phyloP scores from a whole-genome alignment of 2,329 filamentous ascomycete genomes.

The Pestalotiopsis sp. region DNA sequence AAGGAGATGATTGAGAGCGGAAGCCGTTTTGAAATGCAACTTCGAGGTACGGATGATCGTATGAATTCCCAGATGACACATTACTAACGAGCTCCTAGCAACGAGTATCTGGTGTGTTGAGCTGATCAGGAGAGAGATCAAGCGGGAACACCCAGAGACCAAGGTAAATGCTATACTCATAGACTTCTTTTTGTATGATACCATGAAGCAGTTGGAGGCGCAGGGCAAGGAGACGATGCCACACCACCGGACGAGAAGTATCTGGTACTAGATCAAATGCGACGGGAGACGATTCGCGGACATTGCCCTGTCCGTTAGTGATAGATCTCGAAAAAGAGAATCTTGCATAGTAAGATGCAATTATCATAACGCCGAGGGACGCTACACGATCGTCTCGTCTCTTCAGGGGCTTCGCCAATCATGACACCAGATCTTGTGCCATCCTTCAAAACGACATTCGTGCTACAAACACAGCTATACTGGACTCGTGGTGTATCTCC shows the following conservation, averaged over 20 bases:
- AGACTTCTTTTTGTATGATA: conserved; percentile 96
- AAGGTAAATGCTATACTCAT: conserved; percentile 87
- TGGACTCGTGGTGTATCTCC: too few species aligned
- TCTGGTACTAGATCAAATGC: conserved; percentile 74
- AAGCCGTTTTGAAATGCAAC: conserved; percentile 79
- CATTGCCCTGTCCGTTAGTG: neutral
- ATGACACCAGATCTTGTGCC: too few species aligned
- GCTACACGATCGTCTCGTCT: too few species aligned
- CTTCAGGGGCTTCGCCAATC: too few species aligned
- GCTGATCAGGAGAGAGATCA: conserved; percentile 80
- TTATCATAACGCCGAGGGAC: too few species aligned
- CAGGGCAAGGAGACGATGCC: conserved; percentile 65
- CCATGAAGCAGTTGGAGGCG: conserved; percentile 82
- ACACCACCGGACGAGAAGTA: conserved; percentile 88
- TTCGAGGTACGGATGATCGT: conserved; percentile 62
- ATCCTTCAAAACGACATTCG: too few species aligned
- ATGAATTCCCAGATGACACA: too few species aligned
- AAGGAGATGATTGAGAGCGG: conserved; percentile 71
- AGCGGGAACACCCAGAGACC: conserved; percentile 70
- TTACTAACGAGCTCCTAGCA: conserved; percentile 44
- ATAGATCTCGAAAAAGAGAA: neutral
- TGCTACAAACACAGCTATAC: too few species aligned
- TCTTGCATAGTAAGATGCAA: too few species aligned
- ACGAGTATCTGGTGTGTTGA: conserved; percentile 98
- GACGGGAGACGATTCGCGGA: neutral